Percentiles rank a stretch among this genome's conserved stretches.
Conservation (phyloP, 441 rosid species). For the Arabidopsis lyrata region DNA sequence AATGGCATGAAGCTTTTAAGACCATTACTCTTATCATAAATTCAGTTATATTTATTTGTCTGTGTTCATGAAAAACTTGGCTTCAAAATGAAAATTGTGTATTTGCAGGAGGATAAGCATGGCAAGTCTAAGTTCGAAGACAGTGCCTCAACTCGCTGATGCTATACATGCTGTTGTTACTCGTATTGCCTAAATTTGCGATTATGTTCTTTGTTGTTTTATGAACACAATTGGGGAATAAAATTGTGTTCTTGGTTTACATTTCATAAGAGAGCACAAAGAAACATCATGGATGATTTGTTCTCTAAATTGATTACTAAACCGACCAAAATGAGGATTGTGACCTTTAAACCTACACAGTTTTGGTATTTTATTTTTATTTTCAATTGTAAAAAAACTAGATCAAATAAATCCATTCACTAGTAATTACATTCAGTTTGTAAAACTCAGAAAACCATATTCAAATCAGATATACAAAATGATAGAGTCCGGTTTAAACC, state of each 20-base stretch:
- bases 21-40: not conserved
- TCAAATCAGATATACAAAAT: not conserved
- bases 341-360: not conserved
- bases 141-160: conserved; percentile 63
- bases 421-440: too few species aligned
- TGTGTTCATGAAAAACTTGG: not conserved
- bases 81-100: conserved; percentile 1
- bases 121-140: conserved; percentile 63
- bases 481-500: not conserved
- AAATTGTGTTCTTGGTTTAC: not conserved
- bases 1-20: not conserved
- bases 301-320: not conserved
- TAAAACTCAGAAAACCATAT: conserved; percentile 1
- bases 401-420: not conserved
- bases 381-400: not conserved
- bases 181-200: conserved; percentile 30
- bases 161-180: conserved; percentile 68
- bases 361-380: not conserved
- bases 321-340: not conserved
- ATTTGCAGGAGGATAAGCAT: conserved; percentile 70
- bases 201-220: not conserved
- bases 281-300: not conserved
- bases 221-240: not conserved
- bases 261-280: not conserved
- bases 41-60: not conserved